phyloP scores from a whole-genome alignment of 2,329 filamentous ascomycete species.

The Colletotrichum noveboracense region DNA sequence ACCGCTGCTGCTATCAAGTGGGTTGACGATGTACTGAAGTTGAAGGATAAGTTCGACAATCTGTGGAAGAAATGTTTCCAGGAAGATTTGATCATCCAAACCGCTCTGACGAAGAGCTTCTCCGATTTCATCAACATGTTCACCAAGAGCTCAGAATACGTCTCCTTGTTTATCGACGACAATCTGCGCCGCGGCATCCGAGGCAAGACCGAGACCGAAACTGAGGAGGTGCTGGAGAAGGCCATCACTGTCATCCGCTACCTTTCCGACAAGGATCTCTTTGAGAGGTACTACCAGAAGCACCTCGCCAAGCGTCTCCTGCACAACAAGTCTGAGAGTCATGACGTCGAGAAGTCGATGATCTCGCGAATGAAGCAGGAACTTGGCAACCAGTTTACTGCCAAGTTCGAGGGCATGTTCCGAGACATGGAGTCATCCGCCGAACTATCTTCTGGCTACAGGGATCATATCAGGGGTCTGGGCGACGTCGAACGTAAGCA shows the following conservation, averaged over 20 bases:
- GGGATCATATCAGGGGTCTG: constrained; percentile 64
- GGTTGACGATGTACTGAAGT: constrained; percentile 86
- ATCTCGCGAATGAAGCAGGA: constrained; percentile 97
- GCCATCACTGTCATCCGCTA: constrained; percentile 89
- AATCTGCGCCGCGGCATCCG: constrained; percentile 93
- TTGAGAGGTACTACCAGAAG: constrained; percentile 98
- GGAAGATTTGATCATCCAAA: constrained; percentile 78
- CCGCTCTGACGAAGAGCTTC: constrained; percentile 85
- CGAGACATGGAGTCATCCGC: constrained; percentile 91
- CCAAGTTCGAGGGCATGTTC: constrained; percentile 96
- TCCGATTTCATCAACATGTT: constrained; percentile 95
- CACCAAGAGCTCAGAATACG: constrained; percentile 82
- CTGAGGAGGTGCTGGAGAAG: constrained; percentile 85
- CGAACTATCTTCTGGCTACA: constrained; percentile 81
- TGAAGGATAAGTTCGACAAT: constrained; percentile 90
- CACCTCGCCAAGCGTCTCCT: constrained; percentile 88
- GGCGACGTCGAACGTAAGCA: constrained; percentile 60
- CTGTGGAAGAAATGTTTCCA: constrained; percentile 78
- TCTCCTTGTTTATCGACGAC: constrained; percentile 96
- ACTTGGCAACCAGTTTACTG: constrained; percentile 91
- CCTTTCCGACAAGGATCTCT: constrained; percentile 89
- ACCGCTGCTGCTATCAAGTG: constrained; percentile 90
- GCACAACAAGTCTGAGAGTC: constrained; percentile 87
- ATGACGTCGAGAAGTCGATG: constrained; percentile 94
- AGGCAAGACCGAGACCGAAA: constrained; percentile 87